phyloP scores from a whole-genome alignment of 1,284 basidiomycete species.

The Singerocomus inundabilis region DNA sequence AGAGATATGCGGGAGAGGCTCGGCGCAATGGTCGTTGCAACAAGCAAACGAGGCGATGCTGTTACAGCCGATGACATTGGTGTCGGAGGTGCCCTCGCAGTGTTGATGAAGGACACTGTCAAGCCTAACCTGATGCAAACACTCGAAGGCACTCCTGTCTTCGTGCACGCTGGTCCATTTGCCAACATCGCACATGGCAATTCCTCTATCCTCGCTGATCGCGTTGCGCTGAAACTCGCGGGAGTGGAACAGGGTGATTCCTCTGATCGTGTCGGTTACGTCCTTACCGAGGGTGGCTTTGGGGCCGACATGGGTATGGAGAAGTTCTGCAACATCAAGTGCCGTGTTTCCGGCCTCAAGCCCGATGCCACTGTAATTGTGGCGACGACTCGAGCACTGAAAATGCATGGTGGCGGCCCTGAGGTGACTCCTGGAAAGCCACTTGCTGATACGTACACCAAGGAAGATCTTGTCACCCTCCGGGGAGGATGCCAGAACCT shows the following conservation, averaged over 20 bases:
- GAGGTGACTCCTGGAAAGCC: slow-evolving; percentile 97
- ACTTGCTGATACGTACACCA: slow-evolving; percentile 89
- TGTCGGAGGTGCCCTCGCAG: slow-evolving; percentile 93
- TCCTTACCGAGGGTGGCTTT: slow-evolving; percentile 98
- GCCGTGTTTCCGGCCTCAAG: slow-evolving; percentile 87
- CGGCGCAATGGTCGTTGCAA: slow-evolving; percentile 97
- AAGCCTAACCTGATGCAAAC: slow-evolving; percentile 99
- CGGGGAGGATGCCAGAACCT: slow-evolving; percentile 94
- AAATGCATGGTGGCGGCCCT: slow-evolving; percentile 99
- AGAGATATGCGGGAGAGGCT: slow-evolving; percentile 91
- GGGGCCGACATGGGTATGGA: slow-evolving; percentile 99
- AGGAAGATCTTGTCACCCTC: slow-evolving; percentile 90
- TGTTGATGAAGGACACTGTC: slow-evolving; percentile 98
- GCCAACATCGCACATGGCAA: slow-evolving; percentile 99
- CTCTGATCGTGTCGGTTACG: slow-evolving; percentile 83
- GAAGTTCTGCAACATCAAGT: slow-evolving; percentile 99
- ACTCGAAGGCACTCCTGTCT: slow-evolving; percentile 97
- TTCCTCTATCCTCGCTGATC: slow-evolving; percentile 96
- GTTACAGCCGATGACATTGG: slow-evolving; percentile 98
- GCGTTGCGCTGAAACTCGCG: slow-evolving; percentile 94
- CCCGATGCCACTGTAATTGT: slow-evolving; percentile 97
- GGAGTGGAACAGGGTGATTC: slow-evolving; percentile 93
- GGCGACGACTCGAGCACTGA: slow-evolving; percentile 95
- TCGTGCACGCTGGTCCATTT: slow-evolving; percentile 98
- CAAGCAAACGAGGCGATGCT: slow-evolving; percentile 87